Evolutionary conservation across 176 grass and related monocot species (phyloP).

Genomic region (Raddia distichophylla): DNA sequence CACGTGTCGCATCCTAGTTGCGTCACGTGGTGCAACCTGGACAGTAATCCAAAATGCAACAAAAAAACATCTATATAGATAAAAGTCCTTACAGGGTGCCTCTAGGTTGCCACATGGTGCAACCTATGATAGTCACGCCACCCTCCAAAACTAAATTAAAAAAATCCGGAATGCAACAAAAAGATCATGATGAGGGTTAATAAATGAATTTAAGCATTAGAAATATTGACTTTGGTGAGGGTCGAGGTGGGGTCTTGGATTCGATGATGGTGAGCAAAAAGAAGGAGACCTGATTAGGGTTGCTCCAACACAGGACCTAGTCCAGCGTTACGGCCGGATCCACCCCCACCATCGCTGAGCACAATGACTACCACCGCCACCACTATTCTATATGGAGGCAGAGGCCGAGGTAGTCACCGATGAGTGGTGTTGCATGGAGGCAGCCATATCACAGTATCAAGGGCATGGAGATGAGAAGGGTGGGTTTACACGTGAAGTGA

Average conservation of each 20-base stretch:
- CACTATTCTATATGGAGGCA: conserved; percentile 17
- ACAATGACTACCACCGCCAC: conserved; percentile 16
- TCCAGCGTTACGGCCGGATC: conserved; percentile 75
- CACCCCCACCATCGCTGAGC: conserved; percentile 53
- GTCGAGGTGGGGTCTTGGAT: conserved; percentile 37
- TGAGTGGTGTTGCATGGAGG: conserved; percentile 42
- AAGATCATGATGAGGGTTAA: no score
- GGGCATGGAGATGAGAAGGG: neutral
- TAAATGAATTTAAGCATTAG: no score
- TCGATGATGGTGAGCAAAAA: neutral
- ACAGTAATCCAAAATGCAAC: no score
- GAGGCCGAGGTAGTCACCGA: conserved; percentile 32
- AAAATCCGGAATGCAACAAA: no score
- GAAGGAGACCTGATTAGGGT: conserved; percentile 62
- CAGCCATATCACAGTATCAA: conserved; percentile 31
- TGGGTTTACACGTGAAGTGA: conserved; percentile 45
- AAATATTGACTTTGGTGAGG: no score
- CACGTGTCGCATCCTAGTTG: no score
- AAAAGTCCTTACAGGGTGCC: no score
- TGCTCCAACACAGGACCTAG: conserved; percentile 92
- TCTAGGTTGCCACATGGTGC: no score
- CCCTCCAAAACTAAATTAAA: no score
- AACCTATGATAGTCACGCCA: no score
- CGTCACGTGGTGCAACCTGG: no score
- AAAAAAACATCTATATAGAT: no score